Evolutionary conservation across 139 green algal species (phyloP), one percentile per base, ranked within the genome.

Genomic region (Closterium sp.): DNA sequence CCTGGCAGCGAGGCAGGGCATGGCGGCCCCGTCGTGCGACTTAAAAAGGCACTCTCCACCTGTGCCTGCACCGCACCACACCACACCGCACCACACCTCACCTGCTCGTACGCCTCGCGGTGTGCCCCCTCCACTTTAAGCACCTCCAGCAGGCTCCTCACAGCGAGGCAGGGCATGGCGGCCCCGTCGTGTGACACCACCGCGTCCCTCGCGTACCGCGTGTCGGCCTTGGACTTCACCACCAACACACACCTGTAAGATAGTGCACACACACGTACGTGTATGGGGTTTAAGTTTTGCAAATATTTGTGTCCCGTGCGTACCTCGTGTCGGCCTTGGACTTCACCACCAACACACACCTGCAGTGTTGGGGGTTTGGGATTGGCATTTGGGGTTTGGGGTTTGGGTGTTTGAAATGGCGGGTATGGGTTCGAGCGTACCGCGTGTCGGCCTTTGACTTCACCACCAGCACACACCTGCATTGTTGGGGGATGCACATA

Each of bases 191-290:
- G 92, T 28, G 92, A 89, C 31, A 93, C 89, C 17, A 93, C 92
- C 2, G 42, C 86, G 9, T 73, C 84, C 21, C 42, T 28, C 10
- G 62, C 90, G 79, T 94, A 94, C 17, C 92, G 62, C 34, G 29
- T 91, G 90, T 94, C 92, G 31, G 50, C 93, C 70, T 32, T 31
- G 4, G 89, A 93, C 38, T 94, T 94, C 32, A 94, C 85, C n/a
- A 93, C 7, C 86, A 86, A 0, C 22, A 94, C 28, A 3, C 86
- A 19, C 89, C 92, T 94, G 92, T 22, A 50, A 9, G 38, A 9
- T 50, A 3, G 32, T 38, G 32, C 32, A 38, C 32, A 38, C 32
- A 38, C 32, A 38, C 32, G 3, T 38, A 3, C n/a, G n/a, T n/a
- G n/a, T n/a, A n/a, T 7, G 32, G 32, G 32, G 38, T 50, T 50